Percentiles rank a stretch among this genome's conserved stretches.
Evolutionary conservation across 495 filamentous ascomycete species (phyloP).

Genomic region (Aspergillus mulundensis): DNA sequence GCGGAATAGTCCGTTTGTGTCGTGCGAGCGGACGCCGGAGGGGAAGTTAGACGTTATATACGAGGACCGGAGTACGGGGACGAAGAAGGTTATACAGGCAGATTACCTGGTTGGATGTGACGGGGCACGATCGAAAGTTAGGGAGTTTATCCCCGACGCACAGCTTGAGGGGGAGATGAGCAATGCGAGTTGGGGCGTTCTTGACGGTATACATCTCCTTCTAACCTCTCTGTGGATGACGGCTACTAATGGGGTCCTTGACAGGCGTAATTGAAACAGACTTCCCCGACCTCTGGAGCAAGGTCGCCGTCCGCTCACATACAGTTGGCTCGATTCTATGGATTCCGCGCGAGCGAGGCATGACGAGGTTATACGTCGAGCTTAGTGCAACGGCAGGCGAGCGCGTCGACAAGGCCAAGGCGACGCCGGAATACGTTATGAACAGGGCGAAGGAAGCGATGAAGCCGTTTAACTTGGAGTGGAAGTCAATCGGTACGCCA

Average conservation of each 20-base stretch:
- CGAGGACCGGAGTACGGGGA: conserved; percentile 19
- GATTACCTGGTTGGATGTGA: conserved; percentile 35
- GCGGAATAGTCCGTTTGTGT: conserved; percentile 53
- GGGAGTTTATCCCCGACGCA: conserved; percentile 44
- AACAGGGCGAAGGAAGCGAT: conserved; percentile 61
- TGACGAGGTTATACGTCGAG: conserved; percentile 75
- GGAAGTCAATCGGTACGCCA: conserved; percentile 47
- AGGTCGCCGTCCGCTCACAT: conserved; percentile 61
- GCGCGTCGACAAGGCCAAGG: conserved; percentile 55
- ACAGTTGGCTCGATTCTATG: conserved; percentile 69
- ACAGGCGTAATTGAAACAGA: conserved; percentile 63
- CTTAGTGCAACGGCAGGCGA: conserved; percentile 63
- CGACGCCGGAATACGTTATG: conserved; percentile 66
- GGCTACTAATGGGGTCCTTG: neutral
- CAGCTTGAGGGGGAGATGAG: conserved; percentile 59
- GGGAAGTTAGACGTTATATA: conserved; percentile 22
- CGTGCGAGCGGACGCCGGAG: conserved; percentile 39
- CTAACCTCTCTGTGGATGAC: neutral
- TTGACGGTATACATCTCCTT: conserved; percentile 50
- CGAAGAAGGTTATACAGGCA: conserved; percentile 12
- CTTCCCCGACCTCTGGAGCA: conserved; percentile 75
- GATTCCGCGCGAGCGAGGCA: conserved; percentile 68
- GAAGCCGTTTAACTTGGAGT: conserved; percentile 62
- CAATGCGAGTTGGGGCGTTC: conserved; percentile 70
- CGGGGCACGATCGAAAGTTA: conserved; percentile 29